Base-by-base conservation (phyloP, 2,329 filamentous ascomycete species). In the Malbranchea cinnamomea region DNA sequence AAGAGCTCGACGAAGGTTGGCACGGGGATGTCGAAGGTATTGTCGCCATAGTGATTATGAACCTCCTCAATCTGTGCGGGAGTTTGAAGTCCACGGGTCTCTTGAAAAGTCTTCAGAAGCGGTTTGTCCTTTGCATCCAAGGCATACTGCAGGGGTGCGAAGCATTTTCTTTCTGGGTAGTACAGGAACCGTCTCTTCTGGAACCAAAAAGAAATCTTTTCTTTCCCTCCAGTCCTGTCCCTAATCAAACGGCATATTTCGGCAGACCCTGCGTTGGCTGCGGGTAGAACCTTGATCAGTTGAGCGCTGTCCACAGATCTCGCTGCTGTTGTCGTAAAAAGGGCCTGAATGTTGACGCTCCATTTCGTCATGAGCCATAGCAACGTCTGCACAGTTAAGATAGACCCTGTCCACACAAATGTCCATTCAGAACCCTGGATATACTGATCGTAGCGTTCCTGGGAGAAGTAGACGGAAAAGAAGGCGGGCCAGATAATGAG, bases 341-440 rank as follows among this genome's bases (percentile, higher is more conserved):
- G 58, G 13, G 78, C 78, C 48, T 75, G 72, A 39, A 95, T 63
- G 50, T 85, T 76, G 52, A 98, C 83, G 50, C 82, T 95, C 89
- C 89, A 98, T 61, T 95, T 83, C 26, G 89, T 98, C 62, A 80
- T 87, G 38, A 98, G 68, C 87, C 89, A 98, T 44, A 84, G 62
- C 40, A 98, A 68, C 40, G 81, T 75, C 62, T 98, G 91, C 33
- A 78, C 49, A 7, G 85, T 93, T 53, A 91, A 67, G 50, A 98
- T 94, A 42, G 74, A 68, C 46, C 80, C 87, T 41, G 78, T 71
- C 75, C 82, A 98, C 39, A 98, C 82, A 52, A 93, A 92, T 1
- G 91, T 95, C 87, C 89, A 98, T 65, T 98, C 89, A 44, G 79
- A 75, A n/a, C 78, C 85, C 46, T 79, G 73, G 41, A 98, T 91